Evolutionary conservation across 2,329 filamentous ascomycete species (phyloP).

Genomic region (Talaromyces marneffei): DNA sequence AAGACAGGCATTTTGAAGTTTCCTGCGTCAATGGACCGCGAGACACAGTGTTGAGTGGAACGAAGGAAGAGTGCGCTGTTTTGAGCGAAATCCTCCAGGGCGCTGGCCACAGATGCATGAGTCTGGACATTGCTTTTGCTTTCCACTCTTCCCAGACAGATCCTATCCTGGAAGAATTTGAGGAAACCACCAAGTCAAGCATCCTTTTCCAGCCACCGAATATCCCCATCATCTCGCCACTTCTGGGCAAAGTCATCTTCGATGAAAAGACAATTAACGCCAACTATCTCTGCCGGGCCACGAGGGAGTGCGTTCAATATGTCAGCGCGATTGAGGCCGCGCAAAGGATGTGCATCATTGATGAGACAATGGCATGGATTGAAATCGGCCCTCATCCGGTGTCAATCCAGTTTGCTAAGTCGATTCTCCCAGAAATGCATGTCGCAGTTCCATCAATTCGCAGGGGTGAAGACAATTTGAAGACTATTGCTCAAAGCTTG

Average conservation of each 20-base stretch:
- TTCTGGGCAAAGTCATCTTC: constrained; percentile 39
- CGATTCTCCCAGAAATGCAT: constrained; percentile 51
- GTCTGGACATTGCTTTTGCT: constrained; percentile 60
- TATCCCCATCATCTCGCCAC: constrained; percentile 42
- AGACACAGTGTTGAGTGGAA: constrained; percentile 65
- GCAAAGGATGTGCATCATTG: constrained; percentile 53
- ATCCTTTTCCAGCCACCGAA: constrained; percentile 35
- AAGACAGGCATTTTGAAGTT: constrained; percentile 39
- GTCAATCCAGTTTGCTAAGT: constrained; percentile 62
- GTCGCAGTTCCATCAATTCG: constrained; percentile 57
- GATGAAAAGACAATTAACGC: constrained; percentile 37
- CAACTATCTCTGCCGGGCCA: constrained; percentile 59
- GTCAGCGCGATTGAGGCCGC: constrained; percentile 56
- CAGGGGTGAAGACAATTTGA: constrained; percentile 58
- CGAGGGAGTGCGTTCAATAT: constrained; percentile 66
- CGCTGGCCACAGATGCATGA: constrained; percentile 55
- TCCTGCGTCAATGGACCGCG: constrained; percentile 72
- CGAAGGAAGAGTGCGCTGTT: constrained; percentile 29
- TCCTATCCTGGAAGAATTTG: constrained; percentile 57
- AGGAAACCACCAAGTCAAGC: constrained; percentile 43
- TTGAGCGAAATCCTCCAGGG: constrained; percentile 53
- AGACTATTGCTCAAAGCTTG: constrained; percentile 55
- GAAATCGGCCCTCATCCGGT: constrained; percentile 71
- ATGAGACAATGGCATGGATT: constrained; percentile 60
- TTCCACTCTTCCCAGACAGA: constrained; percentile 63